These are phyloP conservation scores for Boletus subcaerulescens DNA, from an alignment of 768 basidiomycete genomes.

Conservation along the genomic window DNA sequence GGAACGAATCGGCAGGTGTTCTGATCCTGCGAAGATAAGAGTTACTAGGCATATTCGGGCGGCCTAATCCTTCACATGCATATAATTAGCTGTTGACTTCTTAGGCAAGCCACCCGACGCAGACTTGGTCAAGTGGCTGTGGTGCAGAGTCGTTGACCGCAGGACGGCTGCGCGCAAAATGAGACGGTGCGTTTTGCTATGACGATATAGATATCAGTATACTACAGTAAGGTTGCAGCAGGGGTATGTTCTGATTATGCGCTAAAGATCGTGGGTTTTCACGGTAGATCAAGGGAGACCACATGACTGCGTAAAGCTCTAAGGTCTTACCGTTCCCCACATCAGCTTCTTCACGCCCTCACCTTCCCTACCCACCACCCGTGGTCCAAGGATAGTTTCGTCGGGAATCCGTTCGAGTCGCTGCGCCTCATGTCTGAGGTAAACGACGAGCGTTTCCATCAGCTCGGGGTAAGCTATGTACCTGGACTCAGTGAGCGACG, in stretches of 20 bases:
- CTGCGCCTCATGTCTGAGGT: slow-evolving; percentile 67
- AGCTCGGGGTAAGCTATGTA: slow-evolving; percentile 74
- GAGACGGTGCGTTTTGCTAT: neutral
- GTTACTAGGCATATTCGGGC: slow-evolving; percentile 1
- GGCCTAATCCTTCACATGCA: neutral
- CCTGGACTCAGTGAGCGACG: slow-evolving; percentile 36
- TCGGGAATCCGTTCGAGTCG: slow-evolving; percentile 60
- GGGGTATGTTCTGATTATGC: slow-evolving; percentile 1
- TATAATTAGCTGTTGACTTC: too few relatives aligned
- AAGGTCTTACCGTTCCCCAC: slow-evolving; percentile 28
- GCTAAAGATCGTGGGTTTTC: neutral
- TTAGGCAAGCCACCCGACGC: too few relatives aligned
- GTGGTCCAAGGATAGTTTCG: slow-evolving; percentile 33
- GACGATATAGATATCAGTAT: too few relatives aligned
- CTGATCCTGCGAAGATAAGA: neutral
- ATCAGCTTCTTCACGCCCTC: slow-evolving; percentile 29
- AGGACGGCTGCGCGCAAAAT: neutral
- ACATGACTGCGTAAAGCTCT: neutral
- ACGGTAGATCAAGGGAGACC: neutral
- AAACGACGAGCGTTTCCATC: slow-evolving; percentile 67
- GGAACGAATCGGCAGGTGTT: too few relatives aligned
- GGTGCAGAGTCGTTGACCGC: neutral
- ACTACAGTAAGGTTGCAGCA: neutral
- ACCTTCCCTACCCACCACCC: slow-evolving; percentile 31
- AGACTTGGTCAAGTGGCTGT: neutral